These are phyloP conservation scores for Aspergillus flavus DNA, from an alignment of 2,329 filamentous ascomycete genomes.

Conservation along the genomic window DNA sequence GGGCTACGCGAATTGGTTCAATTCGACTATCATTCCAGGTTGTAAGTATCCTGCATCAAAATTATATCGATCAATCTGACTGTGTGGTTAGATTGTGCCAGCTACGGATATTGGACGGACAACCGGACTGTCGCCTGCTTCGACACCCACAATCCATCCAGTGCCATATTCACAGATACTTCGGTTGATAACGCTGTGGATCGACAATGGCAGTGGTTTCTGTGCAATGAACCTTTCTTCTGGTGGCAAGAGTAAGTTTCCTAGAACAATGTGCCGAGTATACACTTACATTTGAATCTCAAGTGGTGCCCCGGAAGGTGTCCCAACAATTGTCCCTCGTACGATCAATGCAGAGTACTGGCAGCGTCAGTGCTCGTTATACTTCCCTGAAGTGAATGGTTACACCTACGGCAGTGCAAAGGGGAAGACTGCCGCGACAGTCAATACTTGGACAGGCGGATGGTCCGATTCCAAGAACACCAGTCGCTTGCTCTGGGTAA, in stretches of 20 bases:
- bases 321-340: constrained; percentile 55
- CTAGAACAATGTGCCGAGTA: too few relatives aligned
- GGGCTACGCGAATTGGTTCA: constrained; percentile 60
- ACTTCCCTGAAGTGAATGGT: constrained; percentile 42
- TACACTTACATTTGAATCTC: background rate
- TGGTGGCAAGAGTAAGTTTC: constrained; percentile 56
- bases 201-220: constrained; percentile 63
- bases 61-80: background rate
- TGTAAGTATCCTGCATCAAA: constrained; percentile 8
- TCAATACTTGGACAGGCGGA: constrained; percentile 60
- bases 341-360: constrained; percentile 56
- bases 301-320: constrained; percentile 49
- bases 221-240: constrained; percentile 65
- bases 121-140: constrained; percentile 53
- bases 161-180: constrained; percentile 54
- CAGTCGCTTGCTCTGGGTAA: constrained; percentile 60
- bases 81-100: constrained; percentile 45
- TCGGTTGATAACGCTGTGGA: constrained; percentile 50
- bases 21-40: constrained; percentile 48
- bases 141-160: constrained; percentile 55
- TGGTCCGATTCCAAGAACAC: constrained; percentile 55
- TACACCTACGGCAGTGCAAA: background rate
- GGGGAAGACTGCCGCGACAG: constrained; percentile 24
- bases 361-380: constrained; percentile 57
- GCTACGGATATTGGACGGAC: constrained; percentile 53